A percentile compares a stretch with the other conserved stretches of the same genome.
Evolutionary conservation across 441 rosid genomes (phyloP).

Genomic region (Iberis amara): DNA sequence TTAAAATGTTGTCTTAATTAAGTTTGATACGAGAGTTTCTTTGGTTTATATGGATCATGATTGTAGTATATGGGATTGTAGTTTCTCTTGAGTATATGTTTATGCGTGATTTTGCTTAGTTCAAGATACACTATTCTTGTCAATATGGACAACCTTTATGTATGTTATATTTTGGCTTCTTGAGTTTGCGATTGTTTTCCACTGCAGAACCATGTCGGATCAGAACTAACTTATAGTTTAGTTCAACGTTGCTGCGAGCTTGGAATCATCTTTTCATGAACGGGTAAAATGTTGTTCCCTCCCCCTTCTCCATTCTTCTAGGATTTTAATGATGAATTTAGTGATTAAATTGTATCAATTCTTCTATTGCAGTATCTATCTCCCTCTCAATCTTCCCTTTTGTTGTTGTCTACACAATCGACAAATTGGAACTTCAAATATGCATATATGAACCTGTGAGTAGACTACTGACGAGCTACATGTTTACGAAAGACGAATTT

Average conservation of each 20-base stretch:
- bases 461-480: not conserved
- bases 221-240: slow-evolving; percentile 85
- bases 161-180: no score
- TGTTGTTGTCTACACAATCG: slow-evolving; percentile 69
- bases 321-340: slow-evolving; percentile 7
- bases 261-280: slow-evolving; percentile 99
- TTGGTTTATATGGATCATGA: no score
- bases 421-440: slow-evolving; percentile 62
- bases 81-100: no score
- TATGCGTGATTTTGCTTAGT: no score
- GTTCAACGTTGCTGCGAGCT: slow-evolving; percentile 78
- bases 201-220: slow-evolving; percentile 98
- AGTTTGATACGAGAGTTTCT: no score
- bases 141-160: no score
- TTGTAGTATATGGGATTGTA: no score
- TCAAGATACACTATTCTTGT: no score
- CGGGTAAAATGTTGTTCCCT: slow-evolving; percentile 42
- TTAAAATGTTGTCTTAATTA: no score
- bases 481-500: not conserved
- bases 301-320: not conserved
- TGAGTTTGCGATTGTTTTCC: slow-evolving; percentile 6
- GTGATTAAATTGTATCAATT: not conserved
- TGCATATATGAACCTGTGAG: slow-evolving; percentile 38
- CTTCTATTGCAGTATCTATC: slow-evolving; percentile 60
- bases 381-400: slow-evolving; percentile 70